Base-by-base conservation (phyloP, 2,329 filamentous ascomycete species). In the Nakataea oryzae region DNA sequence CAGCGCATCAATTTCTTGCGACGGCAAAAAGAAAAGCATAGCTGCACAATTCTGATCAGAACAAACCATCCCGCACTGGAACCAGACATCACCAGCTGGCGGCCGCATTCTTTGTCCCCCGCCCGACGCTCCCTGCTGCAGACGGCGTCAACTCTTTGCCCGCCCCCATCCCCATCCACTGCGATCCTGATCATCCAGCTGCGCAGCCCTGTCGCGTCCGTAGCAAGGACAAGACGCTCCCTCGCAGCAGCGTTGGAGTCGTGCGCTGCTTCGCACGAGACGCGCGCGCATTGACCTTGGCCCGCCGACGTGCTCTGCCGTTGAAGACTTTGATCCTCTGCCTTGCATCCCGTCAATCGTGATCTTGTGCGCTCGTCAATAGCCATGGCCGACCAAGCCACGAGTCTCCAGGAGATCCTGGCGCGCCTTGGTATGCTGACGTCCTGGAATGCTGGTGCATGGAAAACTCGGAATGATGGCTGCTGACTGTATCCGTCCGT, bases 361-460 rank as follows among this genome's bases (percentile, higher is more conserved):
- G 41, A 50, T 50, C n/a, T 21, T 21, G 13, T 21, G 41, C 41
- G 41, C 41, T 9, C 41, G 21, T 17, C 41, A 50, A 56, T 27
- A 56, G 27, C 11, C 3, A 61, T 61, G 59, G 47, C 59, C 17
- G 59, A 61, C n/a, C 59, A 56, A 41, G 28, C 54, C n/a, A 54
- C 59, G 5, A 56, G 59, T 61, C 27, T 61, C 47, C 59, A 57
- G n/a, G 59, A 61, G 24, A 61, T 61, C 24, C 59, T 61, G 21
- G 59, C 59, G 59, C 59, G 59, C 54, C 59, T 61, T 30, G 54
- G 59, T 61, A 61, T 26, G 59, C 55, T 50, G 41, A 50, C 41
- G 41, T 8, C 41, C 41, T 41, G 3, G 21, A 8, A 29, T 34
- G 21, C 13, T 12, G 26, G 12, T 32, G 13, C 30, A 58, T 24